Conservation (phyloP, 73 alveolate genomes). For the Paramecium sonneborni region DNA sequence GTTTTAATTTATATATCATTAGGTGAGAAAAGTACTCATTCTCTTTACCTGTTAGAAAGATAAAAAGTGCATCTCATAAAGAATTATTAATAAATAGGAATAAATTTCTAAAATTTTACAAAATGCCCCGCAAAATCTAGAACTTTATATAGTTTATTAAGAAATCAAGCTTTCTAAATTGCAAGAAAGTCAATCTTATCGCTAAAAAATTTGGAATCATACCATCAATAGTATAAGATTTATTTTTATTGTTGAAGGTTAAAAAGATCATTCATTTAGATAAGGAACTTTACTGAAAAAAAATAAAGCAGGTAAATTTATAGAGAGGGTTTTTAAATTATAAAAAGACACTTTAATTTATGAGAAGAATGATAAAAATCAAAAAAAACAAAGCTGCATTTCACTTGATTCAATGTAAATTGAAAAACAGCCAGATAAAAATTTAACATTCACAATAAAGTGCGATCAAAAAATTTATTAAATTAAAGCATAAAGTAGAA, state of each 20-base stretch:
- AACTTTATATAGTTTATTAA: neutral
- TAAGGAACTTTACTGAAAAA: constrained; percentile 7
- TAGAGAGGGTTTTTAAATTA: constrained; percentile 3
- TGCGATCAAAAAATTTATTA: neutral
- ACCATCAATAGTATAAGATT: neutral
- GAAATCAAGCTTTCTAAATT: neutral
- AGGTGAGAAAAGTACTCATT: neutral
- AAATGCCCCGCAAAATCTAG: neutral
- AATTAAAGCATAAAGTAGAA: constrained; percentile 8
- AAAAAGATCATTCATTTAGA: neutral
- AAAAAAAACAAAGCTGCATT: neutral
- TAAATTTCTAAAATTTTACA: neutral
- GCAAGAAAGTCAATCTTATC: neutral
- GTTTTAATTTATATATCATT: neutral
- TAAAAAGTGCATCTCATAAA: neutral
- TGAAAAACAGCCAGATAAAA: constrained; percentile 4
- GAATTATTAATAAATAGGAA: neutral
- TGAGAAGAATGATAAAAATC: neutral
- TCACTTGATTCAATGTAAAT: constrained; percentile 25
- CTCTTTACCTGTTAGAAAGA: neutral
- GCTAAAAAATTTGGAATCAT: neutral
- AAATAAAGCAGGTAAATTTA: neutral
- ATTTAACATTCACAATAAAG: neutral
- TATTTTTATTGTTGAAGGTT: neutral
- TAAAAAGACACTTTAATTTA: neutral